Base-by-base conservation (phyloP, 306 rosid species). In the Crotalaria pallida region DNA sequence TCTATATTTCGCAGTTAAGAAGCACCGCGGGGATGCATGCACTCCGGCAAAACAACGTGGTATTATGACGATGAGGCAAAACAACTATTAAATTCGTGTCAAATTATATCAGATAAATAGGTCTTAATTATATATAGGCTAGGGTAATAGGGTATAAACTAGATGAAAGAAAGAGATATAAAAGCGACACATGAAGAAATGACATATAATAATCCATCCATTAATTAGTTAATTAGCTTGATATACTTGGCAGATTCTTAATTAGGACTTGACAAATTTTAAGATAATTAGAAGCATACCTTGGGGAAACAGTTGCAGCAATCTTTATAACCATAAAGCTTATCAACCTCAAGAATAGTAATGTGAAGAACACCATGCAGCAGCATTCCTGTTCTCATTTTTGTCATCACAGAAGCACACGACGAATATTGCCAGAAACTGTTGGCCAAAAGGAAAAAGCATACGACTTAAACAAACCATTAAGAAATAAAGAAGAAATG, bases 351-450 rank as follows among this genome's bases (percentile, higher is more conserved):
- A 11, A 19, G 67, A 36, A 82, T 69, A 0, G 80, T 85, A 7
- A 55, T 63, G 12, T 77, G 73, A 44, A 85, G 81, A 12, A 52
- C 58, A 33, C 89, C 87, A 77, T 85, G 85, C 65, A 85, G 78
- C 26, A 80, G 47, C 3, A 51, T 26, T 40, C 48, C 22, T 3
- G 59, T 44, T 80, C 43, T 66, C 62, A 23, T 22, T 36, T 33
- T 10, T 11, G 12, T 43, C 51, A 51, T 36, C 48, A 5, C 10
- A 4, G 36, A 24, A 24, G 38, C 36, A 5, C 29, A 44, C 12
- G 48, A 44, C 12, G 48, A 59, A 23, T 21, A 31, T 27, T 11
- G 33, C 38, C 27, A 23, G 8, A 44, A 23, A 4, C 21, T 1
- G 10, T 13, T 12, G 21, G 10, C 36, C 27, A 48, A 36, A 50